Evolutionary conservation across 1,139 yeast genomes (phyloP).

Genomic region (Pichiaceae sp.): DNA sequence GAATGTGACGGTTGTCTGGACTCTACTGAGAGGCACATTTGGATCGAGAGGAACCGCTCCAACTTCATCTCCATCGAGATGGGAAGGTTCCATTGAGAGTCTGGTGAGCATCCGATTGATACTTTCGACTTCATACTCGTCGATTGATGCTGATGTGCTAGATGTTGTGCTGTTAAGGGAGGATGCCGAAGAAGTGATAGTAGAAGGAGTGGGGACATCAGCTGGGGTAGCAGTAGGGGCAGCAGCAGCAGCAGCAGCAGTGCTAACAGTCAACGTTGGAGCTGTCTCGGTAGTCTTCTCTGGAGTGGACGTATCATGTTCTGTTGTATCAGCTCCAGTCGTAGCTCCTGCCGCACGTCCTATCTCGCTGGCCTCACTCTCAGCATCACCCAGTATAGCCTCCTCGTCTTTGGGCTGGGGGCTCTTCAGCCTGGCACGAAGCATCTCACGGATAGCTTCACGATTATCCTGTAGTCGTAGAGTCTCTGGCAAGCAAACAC

Average conservation of each 20-base stretch:
- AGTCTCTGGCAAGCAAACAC: constrained; percentile 71
- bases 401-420: constrained; percentile 7
- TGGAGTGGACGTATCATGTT: background rate
- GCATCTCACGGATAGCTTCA: constrained; percentile 36
- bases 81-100: constrained; percentile 17
- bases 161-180: background rate
- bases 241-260: background rate
- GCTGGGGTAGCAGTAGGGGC: background rate
- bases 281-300: background rate
- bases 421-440: constrained; percentile 27
- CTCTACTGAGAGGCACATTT: constrained; percentile 25
- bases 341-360: background rate
- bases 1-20: constrained; percentile 20
- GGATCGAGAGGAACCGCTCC: constrained; percentile 21
- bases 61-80: constrained; percentile 12
- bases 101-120: constrained; percentile 16
- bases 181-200: background rate
- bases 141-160: constrained; percentile 1
- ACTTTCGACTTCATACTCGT: constrained; percentile 13
- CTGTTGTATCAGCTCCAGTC: background rate
- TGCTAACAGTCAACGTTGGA: too few relatives aligned
- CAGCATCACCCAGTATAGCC: background rate
- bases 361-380: too few relatives aligned
- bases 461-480: constrained; percentile 46
- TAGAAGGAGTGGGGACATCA: background rate